Evolutionary conservation across 805 yeast genomes (phyloP), one percentile per base, ranked within the genome.

Genomic region (Maudiozyma barnettii): DNA sequence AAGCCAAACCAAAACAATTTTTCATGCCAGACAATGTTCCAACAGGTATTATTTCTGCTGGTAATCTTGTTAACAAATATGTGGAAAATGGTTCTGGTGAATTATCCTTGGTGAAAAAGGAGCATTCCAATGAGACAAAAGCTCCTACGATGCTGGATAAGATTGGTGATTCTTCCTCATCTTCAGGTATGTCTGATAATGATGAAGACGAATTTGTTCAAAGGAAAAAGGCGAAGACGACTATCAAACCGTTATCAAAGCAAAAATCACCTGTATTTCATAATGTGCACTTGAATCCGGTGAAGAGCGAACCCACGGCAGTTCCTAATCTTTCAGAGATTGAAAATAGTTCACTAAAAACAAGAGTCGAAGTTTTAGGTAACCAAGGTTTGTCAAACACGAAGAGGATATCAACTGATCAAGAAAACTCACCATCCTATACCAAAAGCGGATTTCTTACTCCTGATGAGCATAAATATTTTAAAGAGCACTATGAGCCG

Each of bases 11-110:
- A 49, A 46, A 45, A 46, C 31, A 53, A 41, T 84, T 84, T 52
- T 80, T 79, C 60, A 79, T 84, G 86, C 93, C 93, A 0, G 84
- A 81, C 52, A 72, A 78, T 55, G 90, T 78, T 5, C 76, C 73
- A 38, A 75, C 81, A 0, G 90, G 88, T 0, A 83, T 84, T 53
- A 68, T 69, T 35, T 65, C 67, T 20, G 87, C 79, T 1, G 70
- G 77, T 2, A 61, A 62, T 4, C 54, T 82, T 57, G 73, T 81
- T 0, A 61, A 63, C 30, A 68, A 67, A 47, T 49, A 45, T 37
- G 38, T 37, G 4, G 33, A 30, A 5, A 44, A 39, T 18, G 37
- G 30, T 14, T 8, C 7, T 7, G 45, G 42, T 13, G 36, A 36
- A 14, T 16, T 22, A n/a, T 16, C 33, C 6, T 16, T 43, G n/a